Base-by-base conservation (phyloP, 208 protist genomes). In the Acanthamoeba triangularis region DNA sequence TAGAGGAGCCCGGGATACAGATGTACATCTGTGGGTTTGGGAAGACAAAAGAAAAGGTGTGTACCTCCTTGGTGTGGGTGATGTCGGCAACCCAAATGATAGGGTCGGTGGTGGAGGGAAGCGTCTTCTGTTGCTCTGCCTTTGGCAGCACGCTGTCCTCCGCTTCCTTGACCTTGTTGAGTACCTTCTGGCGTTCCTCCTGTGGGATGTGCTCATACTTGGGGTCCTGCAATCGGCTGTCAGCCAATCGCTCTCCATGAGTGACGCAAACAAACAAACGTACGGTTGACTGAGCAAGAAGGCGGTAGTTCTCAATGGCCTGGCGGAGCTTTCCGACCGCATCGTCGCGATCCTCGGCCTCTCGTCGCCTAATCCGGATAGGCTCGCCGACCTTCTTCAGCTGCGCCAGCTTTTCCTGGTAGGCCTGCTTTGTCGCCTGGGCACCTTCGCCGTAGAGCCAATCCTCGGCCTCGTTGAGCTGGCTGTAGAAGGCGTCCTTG, bases 401-500 rank as follows among this genome's bases (percentile, higher is more conserved):
- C 90, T 94, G 65, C 4, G 72, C 54, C 49, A 96, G 88, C 49
- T 93, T 95, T 41, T 35, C 96, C 41, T 67, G 30, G 49, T 94
- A 96, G 44, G 61, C 94, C n/a, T 59, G 54, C 88, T 94, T 96
- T 54, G 85, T 95, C 20, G 94, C 90, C 6, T 92, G 14, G 49
- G 95, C 93, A 13, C 93, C 97, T 52, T 98, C 97, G 11, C 96
- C 96, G 95, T 98, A 98, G 33, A 98, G 95, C 97, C 97, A 98
- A 35, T 97, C 91, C 95, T 98, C 97, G 30, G 93, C 96, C 13
- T 87, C 76, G 30, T 82, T 49, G 30, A 96, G 96, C 52, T 67
- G 82, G 1, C 37, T 35, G 41, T 82, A 35, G 69, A 95, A 95
- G 69, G 33, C 54, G 6, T 90, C 94, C 28, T 63, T 72, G 35